Evolutionary conservation across 495 filamentous ascomycete species (phyloP).

Genomic region (Penicillium psychrofluorescens): DNA sequence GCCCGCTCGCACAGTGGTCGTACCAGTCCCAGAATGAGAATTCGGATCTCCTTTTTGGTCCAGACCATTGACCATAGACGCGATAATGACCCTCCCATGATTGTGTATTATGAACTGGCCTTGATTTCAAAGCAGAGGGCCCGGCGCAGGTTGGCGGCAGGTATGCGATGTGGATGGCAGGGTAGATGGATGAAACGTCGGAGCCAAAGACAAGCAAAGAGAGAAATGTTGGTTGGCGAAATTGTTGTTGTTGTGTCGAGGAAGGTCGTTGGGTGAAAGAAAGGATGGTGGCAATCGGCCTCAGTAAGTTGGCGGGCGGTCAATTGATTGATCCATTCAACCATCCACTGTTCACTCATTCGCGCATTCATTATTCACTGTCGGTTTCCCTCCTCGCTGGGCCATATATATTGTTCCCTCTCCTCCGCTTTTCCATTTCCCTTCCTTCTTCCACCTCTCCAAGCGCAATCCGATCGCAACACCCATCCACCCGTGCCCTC

Average conservation of each 20-base stretch:
- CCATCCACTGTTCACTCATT: too few species aligned
- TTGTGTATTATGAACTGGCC: slow-evolving; percentile 9
- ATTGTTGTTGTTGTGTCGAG: not conserved
- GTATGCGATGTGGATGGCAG: not conserved
- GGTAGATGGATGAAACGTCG: not conserved
- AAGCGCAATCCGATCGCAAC: not conserved
- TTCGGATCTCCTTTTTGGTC: slow-evolving; percentile 95
- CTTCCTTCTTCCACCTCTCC: not conserved
- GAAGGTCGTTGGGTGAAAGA: not conserved
- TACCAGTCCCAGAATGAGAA: slow-evolving; percentile 93
- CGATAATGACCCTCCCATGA: slow-evolving; percentile 77
- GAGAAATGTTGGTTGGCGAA: not conserved
- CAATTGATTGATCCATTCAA: too few species aligned
- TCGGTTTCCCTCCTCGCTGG: not conserved
- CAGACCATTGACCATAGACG: slow-evolving; percentile 70
- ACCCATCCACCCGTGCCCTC: slow-evolving; percentile 7
- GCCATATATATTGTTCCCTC: not conserved
- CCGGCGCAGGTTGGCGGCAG: not conserved
- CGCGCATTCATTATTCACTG: too few species aligned
- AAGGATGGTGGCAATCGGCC: not conserved
- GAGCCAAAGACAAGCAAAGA: too few species aligned
- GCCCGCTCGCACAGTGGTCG: slow-evolving; percentile 9
- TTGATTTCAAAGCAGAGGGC: slow-evolving; percentile 1
- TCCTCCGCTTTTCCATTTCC: not conserved
- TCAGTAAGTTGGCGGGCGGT: not conserved